Base-by-base conservation (phyloP, 176 grass and related monocot species). In the Chloris gayana region DNA sequence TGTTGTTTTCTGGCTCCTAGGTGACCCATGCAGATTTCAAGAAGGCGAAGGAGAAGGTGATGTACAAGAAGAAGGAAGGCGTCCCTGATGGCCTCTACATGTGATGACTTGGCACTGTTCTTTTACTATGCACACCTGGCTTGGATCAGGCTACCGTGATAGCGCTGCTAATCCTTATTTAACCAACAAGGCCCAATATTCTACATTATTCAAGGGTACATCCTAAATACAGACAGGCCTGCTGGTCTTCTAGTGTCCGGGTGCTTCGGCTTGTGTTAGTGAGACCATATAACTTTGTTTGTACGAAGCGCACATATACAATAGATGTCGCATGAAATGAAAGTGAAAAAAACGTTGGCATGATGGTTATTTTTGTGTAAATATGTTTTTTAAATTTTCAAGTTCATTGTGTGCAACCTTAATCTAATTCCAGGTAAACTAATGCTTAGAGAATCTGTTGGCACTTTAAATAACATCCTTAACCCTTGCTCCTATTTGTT, bases 31-130 rank as follows among this genome's bases (percentile, higher is more conserved):
- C 68, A 0, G 96, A 99, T 78, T 96, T 31, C 50, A 54, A 17
- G n/a, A 63, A 63, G 22, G 33, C 17, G 9, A 4, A n/a, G 7
- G 26, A 31, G 14, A 18, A 17, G 34, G 29, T 62, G 4, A 17
- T 66, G 25, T 81, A 95, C 83, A 99, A 99, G 86, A 99, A 99
- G 93, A 95, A 96, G 90, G 97, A 99, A 96, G 97, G 97, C 42
- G 54, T 76, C 53, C 19, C 68, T 74, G 37, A 27, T 41, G 15
- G 21, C 54, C 54, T 64, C 14, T 78, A 26, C 11, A 66, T 13
- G 27, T 56, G 38, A 0, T 19, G 49, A 51, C 10, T 22, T 19
- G 47, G 6, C 91, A 24, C 9, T 44, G 41, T 10, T 75, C 67
- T 56, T 24, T 4, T 37, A 37, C 35, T n/a, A 54, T 87, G 22